phyloP scores from a whole-genome alignment of 768 basidiomycete genomes.

The Serendipita sp. region DNA sequence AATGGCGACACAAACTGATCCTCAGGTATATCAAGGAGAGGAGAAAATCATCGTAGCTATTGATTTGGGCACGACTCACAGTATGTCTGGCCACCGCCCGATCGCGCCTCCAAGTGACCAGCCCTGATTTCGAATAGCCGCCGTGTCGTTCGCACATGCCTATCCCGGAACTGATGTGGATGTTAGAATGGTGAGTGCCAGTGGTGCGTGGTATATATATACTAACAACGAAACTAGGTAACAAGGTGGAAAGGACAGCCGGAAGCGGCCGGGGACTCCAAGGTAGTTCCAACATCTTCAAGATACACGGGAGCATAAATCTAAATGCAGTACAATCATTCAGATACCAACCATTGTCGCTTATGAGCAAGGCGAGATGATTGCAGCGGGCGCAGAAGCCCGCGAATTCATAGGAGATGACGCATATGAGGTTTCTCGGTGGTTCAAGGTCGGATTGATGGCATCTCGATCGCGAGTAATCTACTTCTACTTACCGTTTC shows the following conservation, averaged over 20 bases:
- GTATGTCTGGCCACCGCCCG: not conserved
- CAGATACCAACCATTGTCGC: conserved; percentile 4
- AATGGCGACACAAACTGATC: too few relatives aligned
- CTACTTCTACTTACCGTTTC: not conserved
- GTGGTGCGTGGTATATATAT: not conserved
- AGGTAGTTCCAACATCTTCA: not conserved
- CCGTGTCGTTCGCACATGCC: not conserved
- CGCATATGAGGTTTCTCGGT: not conserved
- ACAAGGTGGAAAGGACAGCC: conserved; percentile 6
- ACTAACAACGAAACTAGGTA: not conserved
- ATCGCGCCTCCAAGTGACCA: not conserved
- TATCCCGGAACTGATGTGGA: not conserved
- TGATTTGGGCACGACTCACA: not conserved
- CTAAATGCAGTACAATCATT: not conserved
- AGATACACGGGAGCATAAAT: not conserved
- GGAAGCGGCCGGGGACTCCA: not conserved
- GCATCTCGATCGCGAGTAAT: not conserved
- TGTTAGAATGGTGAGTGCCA: not conserved
- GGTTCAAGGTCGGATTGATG: conserved; percentile 4
- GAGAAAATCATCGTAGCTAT: not conserved
- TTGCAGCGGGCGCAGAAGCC: conserved; percentile 2
- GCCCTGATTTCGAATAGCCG: not conserved
- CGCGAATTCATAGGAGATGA: conserved; percentile 1
- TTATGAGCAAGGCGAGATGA: not conserved
- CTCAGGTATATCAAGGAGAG: not conserved